Evolutionary conservation across 805 yeast species (phyloP).

Genomic region (Schwanniomyces vanrijiae): DNA sequence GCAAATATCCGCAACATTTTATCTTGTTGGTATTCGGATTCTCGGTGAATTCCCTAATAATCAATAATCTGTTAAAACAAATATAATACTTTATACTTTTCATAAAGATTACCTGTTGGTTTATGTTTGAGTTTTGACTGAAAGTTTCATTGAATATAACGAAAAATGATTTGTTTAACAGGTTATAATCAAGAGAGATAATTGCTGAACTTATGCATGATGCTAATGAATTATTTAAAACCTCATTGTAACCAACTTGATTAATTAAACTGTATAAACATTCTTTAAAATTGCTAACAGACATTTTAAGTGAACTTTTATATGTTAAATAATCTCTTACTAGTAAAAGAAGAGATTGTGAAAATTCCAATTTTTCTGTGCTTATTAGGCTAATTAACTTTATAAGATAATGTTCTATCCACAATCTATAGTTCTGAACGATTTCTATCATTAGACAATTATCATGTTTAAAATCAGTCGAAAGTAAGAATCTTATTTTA

Average conservation of each 20-base stretch:
- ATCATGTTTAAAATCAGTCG: conserved; percentile 13
- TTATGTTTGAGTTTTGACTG: not conserved
- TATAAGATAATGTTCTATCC: not conserved
- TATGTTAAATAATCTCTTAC: conserved; percentile 10
- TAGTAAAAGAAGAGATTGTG: not conserved
- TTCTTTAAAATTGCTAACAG: conserved; percentile 1
- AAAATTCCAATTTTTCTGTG: not conserved
- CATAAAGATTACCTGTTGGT: conserved; percentile 4
- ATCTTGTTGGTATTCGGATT: conserved; percentile 11
- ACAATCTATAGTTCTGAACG: conserved; percentile 3
- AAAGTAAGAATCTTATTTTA: conserved; percentile 12
- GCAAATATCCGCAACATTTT: conserved; percentile 8
- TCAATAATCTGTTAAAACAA: conserved; percentile 10
- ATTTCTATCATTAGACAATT: conserved; percentile 6
- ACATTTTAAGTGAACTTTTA: conserved; percentile 6
- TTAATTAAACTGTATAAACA: conserved; percentile 4
- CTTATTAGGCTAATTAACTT: not conserved
- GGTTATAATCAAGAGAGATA: conserved; percentile 7
- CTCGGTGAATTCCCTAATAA: conserved; percentile 7
- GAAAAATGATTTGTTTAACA: conserved; percentile 7
- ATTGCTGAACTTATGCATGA: conserved; percentile 7
- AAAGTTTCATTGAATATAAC: conserved; percentile 5
- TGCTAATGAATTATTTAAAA: conserved; percentile 3
- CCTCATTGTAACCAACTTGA: conserved; percentile 1
- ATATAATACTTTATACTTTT: conserved; percentile 12